Percentiles rank a stretch among this genome's conserved stretches.
Evolutionary conservation across 2,329 filamentous ascomycete species (phyloP).

Genomic region (Podosphaera fusca): DNA sequence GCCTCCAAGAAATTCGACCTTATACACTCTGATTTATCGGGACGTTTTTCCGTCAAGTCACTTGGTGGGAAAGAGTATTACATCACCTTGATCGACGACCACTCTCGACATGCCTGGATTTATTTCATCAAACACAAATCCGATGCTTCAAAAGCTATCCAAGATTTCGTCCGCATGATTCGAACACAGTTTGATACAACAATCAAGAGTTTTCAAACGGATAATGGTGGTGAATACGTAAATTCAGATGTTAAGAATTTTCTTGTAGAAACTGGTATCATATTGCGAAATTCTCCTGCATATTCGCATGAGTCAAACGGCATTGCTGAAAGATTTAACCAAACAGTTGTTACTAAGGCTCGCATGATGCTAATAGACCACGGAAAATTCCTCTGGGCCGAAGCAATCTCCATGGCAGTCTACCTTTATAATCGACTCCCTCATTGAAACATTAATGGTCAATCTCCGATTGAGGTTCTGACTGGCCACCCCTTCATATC

Average conservation of each 20-base stretch:
- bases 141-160: neutral
- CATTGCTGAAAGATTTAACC: neutral
- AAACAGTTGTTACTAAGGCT: neutral
- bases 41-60: neutral
- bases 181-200: neutral
- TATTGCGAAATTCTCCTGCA: neutral
- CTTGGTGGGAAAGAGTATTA: neutral
- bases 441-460: neutral
- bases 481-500: neutral
- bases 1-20: constrained; percentile 1
- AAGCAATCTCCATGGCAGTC: neutral
- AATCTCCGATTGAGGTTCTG: neutral
- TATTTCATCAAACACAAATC: neutral
- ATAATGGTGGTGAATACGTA: neutral
- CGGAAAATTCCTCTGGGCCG: neutral
- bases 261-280: neutral
- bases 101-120: neutral
- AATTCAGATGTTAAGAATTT: constrained; percentile 1
- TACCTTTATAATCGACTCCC: neutral
- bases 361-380: neutral
- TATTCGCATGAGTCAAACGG: neutral
- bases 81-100: neutral
- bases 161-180: neutral
- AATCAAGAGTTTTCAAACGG: neutral
- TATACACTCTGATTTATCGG: neutral